Evolutionary conservation across 495 filamentous ascomycete species (phyloP), one percentile per base, ranked within the genome.

Genomic region (Penicillium crystallinum): DNA sequence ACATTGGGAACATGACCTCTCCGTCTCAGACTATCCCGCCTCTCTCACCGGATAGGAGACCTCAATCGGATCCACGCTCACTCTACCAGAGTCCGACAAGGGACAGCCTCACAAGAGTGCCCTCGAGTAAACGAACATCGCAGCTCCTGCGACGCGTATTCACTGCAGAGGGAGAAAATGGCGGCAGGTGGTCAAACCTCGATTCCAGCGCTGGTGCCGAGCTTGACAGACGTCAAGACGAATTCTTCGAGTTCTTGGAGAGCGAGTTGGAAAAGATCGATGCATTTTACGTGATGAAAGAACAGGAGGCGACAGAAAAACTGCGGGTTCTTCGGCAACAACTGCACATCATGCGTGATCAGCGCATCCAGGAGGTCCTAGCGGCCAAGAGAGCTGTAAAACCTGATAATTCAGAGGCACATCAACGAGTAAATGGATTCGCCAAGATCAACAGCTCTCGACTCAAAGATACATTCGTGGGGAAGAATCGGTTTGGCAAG

Each of bases 321-420:
- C 69, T 95, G n/a, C 64, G 71, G 6, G 68, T 84, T 12, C 77
- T 96, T 23, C 79, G 87, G 27, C 82, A 87, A 22, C 91, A 96
- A 64, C 72, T 96, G 36, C 90, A 92, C 59, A 81, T 90, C 50
- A 93, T 96, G 91, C 77, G 89, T 19, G 87, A 90, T 64, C 78
- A 85, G 9, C 80, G 91, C 19, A 79, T 84, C 7, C 80, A 83
- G 37, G 88, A 96, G 65, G 65, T 95, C n/a, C 52, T 74, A 33
- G 57, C 44, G 12, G 52, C 66, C 9, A 58, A 58, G 52, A 54
- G 51, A 35, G 43, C 33, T 11, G 11, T 22, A 11, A 51, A 52
- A 25, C 10, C 21, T 12, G 42, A 36, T 5, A 35, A 42, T 10
- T 19, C 23, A 4, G 52, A 62, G 17, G 57, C 49, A 25, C 44